Percentiles rank a stretch among this genome's conserved stretches.
Evolutionary conservation across 495 filamentous ascomycete species (phyloP).

Genomic region (Lasiosphaeria ovina): DNA sequence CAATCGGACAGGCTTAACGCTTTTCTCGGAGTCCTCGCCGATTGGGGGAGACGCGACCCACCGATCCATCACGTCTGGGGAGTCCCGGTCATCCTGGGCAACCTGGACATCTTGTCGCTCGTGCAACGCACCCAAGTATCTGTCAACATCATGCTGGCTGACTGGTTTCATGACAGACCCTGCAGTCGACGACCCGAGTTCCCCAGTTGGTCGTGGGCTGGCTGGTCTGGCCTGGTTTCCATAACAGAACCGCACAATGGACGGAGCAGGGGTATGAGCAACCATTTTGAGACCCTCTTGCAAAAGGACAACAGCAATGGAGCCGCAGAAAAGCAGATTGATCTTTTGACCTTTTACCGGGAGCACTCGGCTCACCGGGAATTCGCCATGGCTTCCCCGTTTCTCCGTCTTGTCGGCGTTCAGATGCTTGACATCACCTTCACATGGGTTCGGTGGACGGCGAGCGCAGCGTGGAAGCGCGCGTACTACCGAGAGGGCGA

Average conservation of each 20-base stretch:
- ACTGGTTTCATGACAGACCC: background rate
- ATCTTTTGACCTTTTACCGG: background rate
- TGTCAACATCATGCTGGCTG: background rate
- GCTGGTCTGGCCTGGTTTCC: background rate
- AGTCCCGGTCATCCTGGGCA: background rate
- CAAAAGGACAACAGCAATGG: too few species aligned
- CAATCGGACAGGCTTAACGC: background rate
- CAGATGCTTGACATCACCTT: background rate
- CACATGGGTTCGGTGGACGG: background rate
- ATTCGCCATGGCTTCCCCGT: background rate
- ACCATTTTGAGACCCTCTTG: background rate
- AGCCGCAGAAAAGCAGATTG: background rate
- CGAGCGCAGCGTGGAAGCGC: background rate
- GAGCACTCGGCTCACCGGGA: background rate
- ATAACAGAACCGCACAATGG: background rate
- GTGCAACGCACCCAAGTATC: background rate
- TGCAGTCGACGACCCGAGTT: background rate
- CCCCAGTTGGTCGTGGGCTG: background rate
- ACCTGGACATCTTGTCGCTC: background rate
- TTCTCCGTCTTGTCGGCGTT: background rate
- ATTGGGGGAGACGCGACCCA: background rate
- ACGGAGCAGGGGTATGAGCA: background rate
- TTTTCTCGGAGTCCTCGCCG: background rate
- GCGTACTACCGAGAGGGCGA: background rate
- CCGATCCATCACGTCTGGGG: background rate